Conservation (phyloP, 768 basidiomycete genomes). For the Leccinum ochraceum region DNA sequence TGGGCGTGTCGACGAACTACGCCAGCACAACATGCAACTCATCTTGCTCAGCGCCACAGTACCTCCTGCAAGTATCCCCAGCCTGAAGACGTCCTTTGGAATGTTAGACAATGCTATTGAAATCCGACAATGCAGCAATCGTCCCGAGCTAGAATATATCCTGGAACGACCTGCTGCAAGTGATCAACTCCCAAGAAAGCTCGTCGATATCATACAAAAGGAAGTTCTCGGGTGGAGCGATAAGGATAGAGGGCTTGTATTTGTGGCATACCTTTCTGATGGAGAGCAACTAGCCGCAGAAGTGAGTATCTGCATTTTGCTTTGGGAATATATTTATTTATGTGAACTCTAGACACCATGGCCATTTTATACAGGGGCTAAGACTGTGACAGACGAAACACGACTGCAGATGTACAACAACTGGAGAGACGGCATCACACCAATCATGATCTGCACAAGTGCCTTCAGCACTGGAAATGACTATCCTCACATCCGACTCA, state of each 20-base stretch:
- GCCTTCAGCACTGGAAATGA: not conserved
- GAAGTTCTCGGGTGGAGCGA: too few relatives aligned
- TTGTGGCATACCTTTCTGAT: not conserved
- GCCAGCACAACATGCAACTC: not conserved
- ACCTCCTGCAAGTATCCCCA: not conserved
- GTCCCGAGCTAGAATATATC: not conserved
- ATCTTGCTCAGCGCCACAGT: not conserved
- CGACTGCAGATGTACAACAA: not conserved
- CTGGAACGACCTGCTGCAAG: not conserved
- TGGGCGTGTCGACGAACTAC: not conserved
- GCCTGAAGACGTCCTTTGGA: not conserved
- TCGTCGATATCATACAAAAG: too few relatives aligned
- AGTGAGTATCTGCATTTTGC: not conserved
- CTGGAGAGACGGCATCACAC: not conserved
- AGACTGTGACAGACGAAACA: not conserved
- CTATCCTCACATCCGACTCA: not conserved
- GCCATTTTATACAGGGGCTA: not conserved
- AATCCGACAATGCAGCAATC: not conserved
- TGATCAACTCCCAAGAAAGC: too few relatives aligned
- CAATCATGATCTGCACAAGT: not conserved
- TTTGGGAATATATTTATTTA: not conserved
- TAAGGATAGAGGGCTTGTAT: not conserved
- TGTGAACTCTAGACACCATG: not conserved
- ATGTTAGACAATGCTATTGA: not conserved
- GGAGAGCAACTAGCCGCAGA: not conserved